Percentiles rank a stretch among this genome's conserved stretches.
These are phyloP conservation scores for Vanrija pseudolonga DNA, from an alignment of 1,284 basidiomycete genomes.

Conservation along the genomic window DNA sequence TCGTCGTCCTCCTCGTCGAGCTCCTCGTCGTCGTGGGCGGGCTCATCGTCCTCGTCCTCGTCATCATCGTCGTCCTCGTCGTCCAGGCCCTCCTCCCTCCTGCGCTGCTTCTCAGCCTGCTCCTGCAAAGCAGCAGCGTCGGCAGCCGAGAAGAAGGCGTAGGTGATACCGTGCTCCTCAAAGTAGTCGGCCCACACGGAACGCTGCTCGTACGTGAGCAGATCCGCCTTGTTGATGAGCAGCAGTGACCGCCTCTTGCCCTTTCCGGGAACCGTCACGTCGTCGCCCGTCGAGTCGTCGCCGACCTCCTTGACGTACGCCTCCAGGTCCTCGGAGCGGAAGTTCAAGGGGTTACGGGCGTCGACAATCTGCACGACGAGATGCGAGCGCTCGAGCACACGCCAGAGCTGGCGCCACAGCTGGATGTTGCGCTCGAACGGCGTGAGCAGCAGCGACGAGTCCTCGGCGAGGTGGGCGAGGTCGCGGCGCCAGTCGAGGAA, in stretches of 20 bases:
- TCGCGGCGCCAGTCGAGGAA: slow-evolving; percentile 89
- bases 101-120: slow-evolving; percentile 54
- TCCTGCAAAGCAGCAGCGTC: slow-evolving; percentile 82
- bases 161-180: slow-evolving; percentile 71
- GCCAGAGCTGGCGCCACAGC: slow-evolving; percentile 95
- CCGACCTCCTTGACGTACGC: slow-evolving; percentile 80
- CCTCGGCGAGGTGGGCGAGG: slow-evolving; percentile 64
- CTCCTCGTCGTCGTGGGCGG: slow-evolving; percentile 18
- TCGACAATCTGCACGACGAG: slow-evolving; percentile 94
- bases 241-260: slow-evolving; percentile 71
- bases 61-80: slow-evolving; percentile 25
- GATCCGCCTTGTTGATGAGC: slow-evolving; percentile 94
- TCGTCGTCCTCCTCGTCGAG: slow-evolving; percentile 27
- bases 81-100: slow-evolving; percentile 41
- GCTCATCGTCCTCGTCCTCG: slow-evolving; percentile 28
- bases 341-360: slow-evolving; percentile 83
- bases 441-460: slow-evolving; percentile 69
- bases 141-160: slow-evolving; percentile 94
- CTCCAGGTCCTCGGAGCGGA: slow-evolving; percentile 89
- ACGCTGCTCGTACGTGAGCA: slow-evolving; percentile 85
- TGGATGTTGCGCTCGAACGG: slow-evolving; percentile 95
- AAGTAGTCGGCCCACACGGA: slow-evolving; percentile 92
- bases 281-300: slow-evolving; percentile 59
- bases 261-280: slow-evolving; percentile 62
- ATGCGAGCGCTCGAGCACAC: slow-evolving; percentile 89